Evolutionary conservation across 2,329 filamentous ascomycete species (phyloP).

Genomic region (Arthrobotrys pseudoclavata): DNA sequence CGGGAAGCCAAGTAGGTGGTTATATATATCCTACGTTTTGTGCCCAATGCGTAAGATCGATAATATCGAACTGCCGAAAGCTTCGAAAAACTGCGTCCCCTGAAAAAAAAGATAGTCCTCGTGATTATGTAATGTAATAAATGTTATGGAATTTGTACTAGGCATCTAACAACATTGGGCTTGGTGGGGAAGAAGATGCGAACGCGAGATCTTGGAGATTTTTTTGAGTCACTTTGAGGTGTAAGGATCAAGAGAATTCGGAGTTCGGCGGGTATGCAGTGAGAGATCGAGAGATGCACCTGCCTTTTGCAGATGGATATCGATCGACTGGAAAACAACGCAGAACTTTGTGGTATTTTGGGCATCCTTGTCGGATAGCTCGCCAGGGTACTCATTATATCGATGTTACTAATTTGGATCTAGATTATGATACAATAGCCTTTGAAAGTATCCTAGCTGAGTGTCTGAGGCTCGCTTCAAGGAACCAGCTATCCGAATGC

Average conservation of each 20-base stretch:
- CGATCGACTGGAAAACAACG: not conserved
- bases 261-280: constrained; percentile 46
- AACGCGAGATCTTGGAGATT: constrained; percentile 17
- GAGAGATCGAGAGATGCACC: constrained; percentile 25
- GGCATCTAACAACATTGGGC: constrained; percentile 18
- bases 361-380: not conserved
- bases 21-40: constrained; percentile 15
- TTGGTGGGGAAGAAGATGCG: constrained; percentile 43
- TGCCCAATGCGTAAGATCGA: constrained; percentile 24
- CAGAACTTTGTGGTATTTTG: constrained; percentile 10
- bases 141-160: not conserved
- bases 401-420: too few species aligned
- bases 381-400: too few species aligned
- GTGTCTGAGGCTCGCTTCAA: too few species aligned
- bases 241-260: too few species aligned
- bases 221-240: constrained; percentile 37
- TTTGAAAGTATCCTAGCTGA: too few species aligned
- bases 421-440: too few species aligned
- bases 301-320: constrained; percentile 40
- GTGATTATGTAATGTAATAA: constrained; percentile 31
- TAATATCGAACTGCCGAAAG: constrained; percentile 25
- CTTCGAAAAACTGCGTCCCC: not conserved
- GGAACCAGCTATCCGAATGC: too few species aligned
- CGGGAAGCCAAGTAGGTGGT: not conserved
- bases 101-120: not conserved